Evolutionary conservation across 805 yeast genomes (phyloP).

Genomic region (Lachancea lanzarotensis): DNA sequence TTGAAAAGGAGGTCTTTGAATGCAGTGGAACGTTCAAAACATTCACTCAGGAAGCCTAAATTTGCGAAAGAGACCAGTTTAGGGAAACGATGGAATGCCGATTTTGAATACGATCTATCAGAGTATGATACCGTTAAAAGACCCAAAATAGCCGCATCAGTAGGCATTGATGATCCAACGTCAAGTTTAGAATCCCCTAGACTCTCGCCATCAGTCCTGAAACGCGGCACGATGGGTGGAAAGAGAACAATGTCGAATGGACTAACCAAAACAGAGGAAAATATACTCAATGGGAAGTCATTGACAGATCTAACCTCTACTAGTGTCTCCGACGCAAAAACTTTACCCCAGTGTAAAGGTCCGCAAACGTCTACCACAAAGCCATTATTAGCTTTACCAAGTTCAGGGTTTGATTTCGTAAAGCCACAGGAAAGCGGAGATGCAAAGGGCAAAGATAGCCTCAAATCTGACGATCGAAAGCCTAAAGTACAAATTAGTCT

Average conservation of each 20-base stretch:
- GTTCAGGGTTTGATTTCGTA: conserved; percentile 30
- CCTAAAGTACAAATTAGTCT: too few species aligned
- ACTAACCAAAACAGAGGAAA: conserved; percentile 6
- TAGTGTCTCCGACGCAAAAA: neutral
- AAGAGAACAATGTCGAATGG: neutral
- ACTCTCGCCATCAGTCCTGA: conserved; percentile 7
- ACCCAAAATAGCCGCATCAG: conserved; percentile 2
- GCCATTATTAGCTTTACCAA: conserved; percentile 19
- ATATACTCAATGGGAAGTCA: conserved; percentile 7
- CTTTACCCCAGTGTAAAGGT: neutral
- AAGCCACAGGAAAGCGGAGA: conserved; percentile 16
- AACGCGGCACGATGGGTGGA: neutral
- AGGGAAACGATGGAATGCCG: conserved; percentile 27
- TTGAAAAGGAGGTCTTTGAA: neutral
- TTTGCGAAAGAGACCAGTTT: neutral
- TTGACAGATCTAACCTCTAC: neutral
- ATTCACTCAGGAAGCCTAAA: neutral
- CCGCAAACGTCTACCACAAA: neutral
- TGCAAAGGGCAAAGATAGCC: neutral
- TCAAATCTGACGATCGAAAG: neutral
- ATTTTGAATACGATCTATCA: conserved; percentile 27
- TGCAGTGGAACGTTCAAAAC: neutral
- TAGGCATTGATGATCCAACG: neutral
- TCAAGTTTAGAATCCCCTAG: conserved; percentile 11
- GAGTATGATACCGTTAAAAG: conserved; percentile 18